phyloP scores from a whole-genome alignment of 768 basidiomycete genomes.

The Termitomyces sp. region DNA sequence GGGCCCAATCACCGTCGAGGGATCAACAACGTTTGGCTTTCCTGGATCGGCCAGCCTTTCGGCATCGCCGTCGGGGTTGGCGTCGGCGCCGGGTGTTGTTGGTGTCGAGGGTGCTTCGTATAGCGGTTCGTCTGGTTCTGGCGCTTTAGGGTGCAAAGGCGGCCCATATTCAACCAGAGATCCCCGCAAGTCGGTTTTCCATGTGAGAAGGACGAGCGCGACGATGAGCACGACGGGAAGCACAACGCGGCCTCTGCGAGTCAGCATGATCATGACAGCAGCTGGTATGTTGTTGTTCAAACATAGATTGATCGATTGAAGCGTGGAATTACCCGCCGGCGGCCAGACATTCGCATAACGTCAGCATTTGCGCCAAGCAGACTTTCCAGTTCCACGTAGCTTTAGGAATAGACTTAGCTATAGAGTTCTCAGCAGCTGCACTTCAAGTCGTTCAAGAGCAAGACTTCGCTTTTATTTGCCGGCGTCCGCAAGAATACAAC shows the following conservation, averaged over 20 bases:
- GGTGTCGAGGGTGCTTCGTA: neutral
- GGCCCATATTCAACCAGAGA: neutral
- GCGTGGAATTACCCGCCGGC: too few species aligned
- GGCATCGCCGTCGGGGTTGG: neutral
- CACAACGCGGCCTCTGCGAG: constrained; percentile 5
- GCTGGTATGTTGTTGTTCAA: neutral
- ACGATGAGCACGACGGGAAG: constrained; percentile 1
- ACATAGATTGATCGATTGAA: neutral
- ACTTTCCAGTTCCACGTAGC: neutral
- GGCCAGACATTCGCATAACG: too few species aligned
- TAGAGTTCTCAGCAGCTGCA: too few species aligned
- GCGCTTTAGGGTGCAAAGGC: neutral
- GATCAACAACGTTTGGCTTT: neutral
- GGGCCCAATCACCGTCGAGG: neutral
- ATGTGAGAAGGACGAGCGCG: neutral
- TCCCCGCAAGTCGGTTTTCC: constrained; percentile 6
- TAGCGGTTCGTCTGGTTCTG: neutral
- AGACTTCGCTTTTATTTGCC: neutral
- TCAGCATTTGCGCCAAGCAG: too few species aligned
- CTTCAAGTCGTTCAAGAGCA: neutral
- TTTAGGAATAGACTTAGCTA: neutral
- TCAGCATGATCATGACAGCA: constrained; percentile 2
- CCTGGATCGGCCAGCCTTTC: too few species aligned
- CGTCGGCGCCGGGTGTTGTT: neutral
- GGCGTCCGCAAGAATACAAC: neutral